Base-by-base conservation (phyloP, 1,284 basidiomycete genomes). In the Trametes sp. region DNA sequence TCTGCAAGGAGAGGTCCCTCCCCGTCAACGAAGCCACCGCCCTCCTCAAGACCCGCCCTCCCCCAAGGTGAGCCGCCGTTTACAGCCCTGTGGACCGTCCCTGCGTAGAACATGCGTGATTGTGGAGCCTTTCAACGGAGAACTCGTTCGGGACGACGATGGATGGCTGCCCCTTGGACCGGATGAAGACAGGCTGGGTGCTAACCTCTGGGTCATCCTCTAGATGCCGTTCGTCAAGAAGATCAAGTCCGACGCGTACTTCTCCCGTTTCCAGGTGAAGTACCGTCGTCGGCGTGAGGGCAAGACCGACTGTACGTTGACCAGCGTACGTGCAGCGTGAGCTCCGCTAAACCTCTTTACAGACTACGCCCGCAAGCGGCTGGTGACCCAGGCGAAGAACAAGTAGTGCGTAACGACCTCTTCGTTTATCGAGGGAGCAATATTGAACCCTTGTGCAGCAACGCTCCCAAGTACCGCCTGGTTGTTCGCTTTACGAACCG, bases 381-480 rank as follows among this genome's bases (percentile, higher is more conserved):
- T 99, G 61, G 88, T 98, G 70, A 89, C 93, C 63, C 98, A 99
- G 87, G 96, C 97, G 70, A 99, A 99, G 89, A 99, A 98, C 92
- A 99, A 99, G 87, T 99, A 98, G 90, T 91, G 75, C 60, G 85
- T 77, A 4, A 4, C 10, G 21, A n/a, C n/a, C n/a, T n/a, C n/a
- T n/a, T n/a, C n/a, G n/a, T n/a, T n/a, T n/a, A n/a, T n/a, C n/a
- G n/a, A n/a, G n/a, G n/a, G n/a, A n/a, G n/a, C n/a, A n/a, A n/a
- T n/a, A n/a, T n/a, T n/a, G n/a, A 23, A 31, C 2, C 33, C 0
- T 51, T 11, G 2, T 49, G 2, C 28, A 82, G 89, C 84, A 97
- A 98, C 75, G 94, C 95, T 41, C 96, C 96, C 68, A 98, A 98
- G 85, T 98, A 98, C 86, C 94, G 96, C 67, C 90, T 98, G 53